phyloP scores from a whole-genome alignment of 2,329 filamentous ascomycete species.

The Trichoderma simmonsii region DNA sequence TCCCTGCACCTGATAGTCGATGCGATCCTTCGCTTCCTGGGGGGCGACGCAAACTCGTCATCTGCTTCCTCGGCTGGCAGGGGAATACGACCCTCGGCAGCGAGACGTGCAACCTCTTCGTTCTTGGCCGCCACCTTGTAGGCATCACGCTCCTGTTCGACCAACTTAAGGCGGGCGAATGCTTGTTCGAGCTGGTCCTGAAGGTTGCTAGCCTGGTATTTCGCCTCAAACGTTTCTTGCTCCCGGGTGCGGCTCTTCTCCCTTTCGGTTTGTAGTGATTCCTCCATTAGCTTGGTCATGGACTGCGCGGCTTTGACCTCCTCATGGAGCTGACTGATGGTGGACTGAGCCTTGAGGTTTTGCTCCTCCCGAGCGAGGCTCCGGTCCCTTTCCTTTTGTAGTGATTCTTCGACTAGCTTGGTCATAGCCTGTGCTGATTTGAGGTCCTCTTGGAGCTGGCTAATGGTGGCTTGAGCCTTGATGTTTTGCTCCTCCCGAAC shows the following conservation, averaged over 20 bases:
- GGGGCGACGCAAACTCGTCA: slow-evolving; percentile 62
- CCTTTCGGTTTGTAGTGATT: slow-evolving; percentile 61
- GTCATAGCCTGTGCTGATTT: slow-evolving; percentile 56
- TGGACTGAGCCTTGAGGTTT: slow-evolving; percentile 69
- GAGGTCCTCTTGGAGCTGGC: slow-evolving; percentile 70
- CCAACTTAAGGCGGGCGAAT: slow-evolving; percentile 58
- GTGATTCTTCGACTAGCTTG: slow-evolving; percentile 63
- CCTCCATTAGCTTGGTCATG: slow-evolving; percentile 53
- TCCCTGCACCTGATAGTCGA: slow-evolving; percentile 30
- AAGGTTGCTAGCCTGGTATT: slow-evolving; percentile 61
- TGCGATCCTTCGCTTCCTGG: slow-evolving; percentile 38
- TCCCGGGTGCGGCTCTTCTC: slow-evolving; percentile 59
- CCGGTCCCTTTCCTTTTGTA: not conserved
- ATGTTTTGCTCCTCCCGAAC: slow-evolving; percentile 68
- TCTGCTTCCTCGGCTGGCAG: slow-evolving; percentile 57
- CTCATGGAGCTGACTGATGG: slow-evolving; percentile 66
- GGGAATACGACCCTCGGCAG: slow-evolving; percentile 67
- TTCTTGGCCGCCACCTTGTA: slow-evolving; percentile 69
- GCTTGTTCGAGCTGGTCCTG: slow-evolving; percentile 66
- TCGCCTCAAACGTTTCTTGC: slow-evolving; percentile 65
- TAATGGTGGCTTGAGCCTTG: slow-evolving; percentile 64
- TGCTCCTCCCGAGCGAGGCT: slow-evolving; percentile 44
- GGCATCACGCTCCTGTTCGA: slow-evolving; percentile 72
- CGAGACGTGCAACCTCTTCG: slow-evolving; percentile 69
- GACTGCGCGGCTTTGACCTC: slow-evolving; percentile 63